A percentile compares a stretch with the other conserved stretches of the same genome.
phyloP scores from a whole-genome alignment of 345 rosid species.

The Raphanus sativus region DNA sequence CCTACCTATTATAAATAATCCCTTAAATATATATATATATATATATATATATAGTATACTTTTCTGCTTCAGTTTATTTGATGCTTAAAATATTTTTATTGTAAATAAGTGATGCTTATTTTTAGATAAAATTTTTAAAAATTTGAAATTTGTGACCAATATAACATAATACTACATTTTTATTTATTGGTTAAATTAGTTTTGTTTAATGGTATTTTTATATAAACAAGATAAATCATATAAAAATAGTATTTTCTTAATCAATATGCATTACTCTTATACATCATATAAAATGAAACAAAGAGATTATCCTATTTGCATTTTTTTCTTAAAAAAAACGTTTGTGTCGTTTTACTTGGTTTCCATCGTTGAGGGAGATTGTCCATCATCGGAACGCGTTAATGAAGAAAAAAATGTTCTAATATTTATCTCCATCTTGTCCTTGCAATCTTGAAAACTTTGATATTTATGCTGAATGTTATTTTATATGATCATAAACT shows the following conservation, averaged over 20 bases:
- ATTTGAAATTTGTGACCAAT: neutral
- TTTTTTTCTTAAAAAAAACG: neutral
- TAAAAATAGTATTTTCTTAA: neutral
- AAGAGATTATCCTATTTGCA: neutral
- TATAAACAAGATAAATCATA: too few species aligned
- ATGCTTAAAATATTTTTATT: neutral
- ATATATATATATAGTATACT: neutral
- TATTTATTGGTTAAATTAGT: neutral
- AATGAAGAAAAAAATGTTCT: conserved; percentile 11
- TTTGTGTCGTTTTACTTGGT: conserved; percentile 5
- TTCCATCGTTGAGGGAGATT: neutral
- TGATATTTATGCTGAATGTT: conserved; percentile 11
- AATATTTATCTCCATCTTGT: conserved; percentile 7
- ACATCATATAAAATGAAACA: neutral
- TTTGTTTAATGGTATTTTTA: neutral
- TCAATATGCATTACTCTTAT: neutral
- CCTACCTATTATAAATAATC: neutral
- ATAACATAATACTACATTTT: too few species aligned
- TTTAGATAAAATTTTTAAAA: neutral
- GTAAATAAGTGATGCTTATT: neutral
- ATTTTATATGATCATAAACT: neutral
- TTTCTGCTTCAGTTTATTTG: neutral
- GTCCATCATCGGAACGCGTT: conserved; percentile 25
- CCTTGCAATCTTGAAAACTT: neutral
- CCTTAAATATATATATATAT: neutral